Evolutionary conservation across 1,139 yeast genomes (phyloP).

Genomic region (Kluyveromyces sp.): DNA sequence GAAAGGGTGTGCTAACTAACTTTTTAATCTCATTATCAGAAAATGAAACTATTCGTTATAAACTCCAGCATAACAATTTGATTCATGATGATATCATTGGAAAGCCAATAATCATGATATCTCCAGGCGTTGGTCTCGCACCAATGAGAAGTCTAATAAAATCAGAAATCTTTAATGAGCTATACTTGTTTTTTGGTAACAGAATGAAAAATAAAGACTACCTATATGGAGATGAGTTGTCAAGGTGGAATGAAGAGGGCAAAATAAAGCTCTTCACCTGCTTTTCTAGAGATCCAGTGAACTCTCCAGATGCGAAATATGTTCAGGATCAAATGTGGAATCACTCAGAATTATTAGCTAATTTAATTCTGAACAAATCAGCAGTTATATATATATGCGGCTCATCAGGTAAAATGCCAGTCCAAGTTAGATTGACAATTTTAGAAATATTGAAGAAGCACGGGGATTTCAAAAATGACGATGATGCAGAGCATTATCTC

Average conservation of each 20-base stretch:
- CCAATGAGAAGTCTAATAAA: constrained; percentile 66
- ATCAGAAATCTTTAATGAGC: constrained; percentile 21
- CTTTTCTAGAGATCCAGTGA: constrained; percentile 52
- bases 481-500: constrained; percentile 45
- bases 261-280: constrained; percentile 42
- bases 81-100: constrained; percentile 18
- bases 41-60: constrained; percentile 48
- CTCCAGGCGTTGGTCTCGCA: constrained; percentile 93
- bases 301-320: constrained; percentile 40
- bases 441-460: constrained; percentile 47
- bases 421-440: constrained; percentile 73
- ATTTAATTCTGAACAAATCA: constrained; percentile 43
- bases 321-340: constrained; percentile 66
- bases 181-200: constrained; percentile 68
- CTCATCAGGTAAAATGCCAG: constrained; percentile 91
- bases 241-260: constrained; percentile 28
- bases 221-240: constrained; percentile 54
- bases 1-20: constrained; percentile 78
- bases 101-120: constrained; percentile 61
- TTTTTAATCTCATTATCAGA: constrained; percentile 51
- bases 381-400: constrained; percentile 80
- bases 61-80: constrained; percentile 44
- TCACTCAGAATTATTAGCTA: constrained; percentile 40
- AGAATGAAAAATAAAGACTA: constrained; percentile 61
- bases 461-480: constrained; percentile 33